These are phyloP conservation scores for Zanthoxylum bungeanum DNA, from an alignment of 345 rosid genomes.

Conservation along the genomic window DNA sequence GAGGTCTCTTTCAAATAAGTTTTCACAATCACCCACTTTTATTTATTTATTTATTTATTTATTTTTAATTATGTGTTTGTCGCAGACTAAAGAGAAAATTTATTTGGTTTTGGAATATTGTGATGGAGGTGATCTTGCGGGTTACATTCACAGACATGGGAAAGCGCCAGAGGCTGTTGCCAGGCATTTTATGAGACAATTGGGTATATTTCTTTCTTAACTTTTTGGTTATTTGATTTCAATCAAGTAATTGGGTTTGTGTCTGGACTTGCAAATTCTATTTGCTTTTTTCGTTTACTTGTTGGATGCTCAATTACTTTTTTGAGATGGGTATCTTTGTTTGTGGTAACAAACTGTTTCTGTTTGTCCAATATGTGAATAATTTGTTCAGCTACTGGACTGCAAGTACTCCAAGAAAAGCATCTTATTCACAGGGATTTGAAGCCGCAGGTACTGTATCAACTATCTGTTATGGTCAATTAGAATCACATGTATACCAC, in stretches of 20 bases:
- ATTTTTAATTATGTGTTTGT: not conserved
- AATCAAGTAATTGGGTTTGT: not conserved
- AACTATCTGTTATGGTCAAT: not conserved
- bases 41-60: not conserved
- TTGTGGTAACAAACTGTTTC: not conserved
- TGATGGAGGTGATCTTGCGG: constrained; percentile 83
- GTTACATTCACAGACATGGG: constrained; percentile 57
- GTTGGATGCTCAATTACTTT: constrained; percentile 5
- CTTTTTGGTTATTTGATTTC: not conserved
- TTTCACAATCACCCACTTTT: not conserved
- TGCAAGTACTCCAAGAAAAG: constrained; percentile 80
- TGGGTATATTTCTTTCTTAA: constrained; percentile 45
- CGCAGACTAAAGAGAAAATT: constrained; percentile 60
- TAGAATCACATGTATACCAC: not conserved
- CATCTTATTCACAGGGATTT: constrained; percentile 81
- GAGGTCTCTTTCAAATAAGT: constrained; percentile 35
- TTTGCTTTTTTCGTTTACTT: not conserved
- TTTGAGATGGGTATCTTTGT: not conserved
- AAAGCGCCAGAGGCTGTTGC: constrained; percentile 66
- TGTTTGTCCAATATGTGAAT: constrained; percentile 12
- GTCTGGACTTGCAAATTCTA: not conserved
- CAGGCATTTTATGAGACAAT: constrained; percentile 72
- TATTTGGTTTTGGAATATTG: constrained; percentile 80
- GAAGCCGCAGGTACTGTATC: constrained; percentile 65
- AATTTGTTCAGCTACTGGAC: constrained; percentile 63